phyloP scores from a whole-genome alignment of 768 basidiomycete genomes.

The Xerocomus brunneocitrinus region DNA sequence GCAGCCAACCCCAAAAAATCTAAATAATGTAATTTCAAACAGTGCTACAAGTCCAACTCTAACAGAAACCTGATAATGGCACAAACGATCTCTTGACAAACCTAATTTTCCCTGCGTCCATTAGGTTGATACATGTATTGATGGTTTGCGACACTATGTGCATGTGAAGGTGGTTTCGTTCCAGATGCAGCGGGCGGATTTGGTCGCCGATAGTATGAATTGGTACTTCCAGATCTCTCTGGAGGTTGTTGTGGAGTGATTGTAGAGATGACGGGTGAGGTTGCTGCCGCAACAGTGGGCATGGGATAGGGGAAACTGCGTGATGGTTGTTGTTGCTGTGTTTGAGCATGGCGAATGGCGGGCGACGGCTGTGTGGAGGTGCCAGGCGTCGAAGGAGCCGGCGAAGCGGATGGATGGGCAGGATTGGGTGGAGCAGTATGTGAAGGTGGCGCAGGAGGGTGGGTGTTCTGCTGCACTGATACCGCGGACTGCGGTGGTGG shows the following conservation, averaged over 20 bases:
- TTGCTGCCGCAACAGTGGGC: conserved; percentile 64
- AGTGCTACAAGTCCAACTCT: not conserved
- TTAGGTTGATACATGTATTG: conserved; percentile 47
- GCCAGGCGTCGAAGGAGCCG: conserved; percentile 32
- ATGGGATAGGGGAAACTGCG: conserved; percentile 59
- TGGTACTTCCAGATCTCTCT: conserved; percentile 27
- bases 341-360: conserved; percentile 28
- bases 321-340: conserved; percentile 26
- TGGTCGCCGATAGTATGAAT: conserved; percentile 55
- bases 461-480: conserved; percentile 21
- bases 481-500: conserved; percentile 17
- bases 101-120: conserved; percentile 31
- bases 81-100: not conserved
- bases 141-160: conserved; percentile 29
- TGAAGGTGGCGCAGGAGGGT: conserved; percentile 32
- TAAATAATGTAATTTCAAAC: conserved; percentile 15
- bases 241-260: conserved; percentile 36
- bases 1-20: not conserved
- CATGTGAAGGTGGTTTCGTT: conserved; percentile 23
- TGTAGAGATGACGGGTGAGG: conserved; percentile 52
- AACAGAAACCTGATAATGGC: not conserved
- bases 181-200: conserved; percentile 22
- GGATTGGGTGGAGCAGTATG: conserved; percentile 24
- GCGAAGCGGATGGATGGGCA: conserved; percentile 29
- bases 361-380: conserved; percentile 35